Evolutionary conservation across 2,329 filamentous ascomycete species (phyloP).

Genomic region (Pseudohalonectria lignicola): DNA sequence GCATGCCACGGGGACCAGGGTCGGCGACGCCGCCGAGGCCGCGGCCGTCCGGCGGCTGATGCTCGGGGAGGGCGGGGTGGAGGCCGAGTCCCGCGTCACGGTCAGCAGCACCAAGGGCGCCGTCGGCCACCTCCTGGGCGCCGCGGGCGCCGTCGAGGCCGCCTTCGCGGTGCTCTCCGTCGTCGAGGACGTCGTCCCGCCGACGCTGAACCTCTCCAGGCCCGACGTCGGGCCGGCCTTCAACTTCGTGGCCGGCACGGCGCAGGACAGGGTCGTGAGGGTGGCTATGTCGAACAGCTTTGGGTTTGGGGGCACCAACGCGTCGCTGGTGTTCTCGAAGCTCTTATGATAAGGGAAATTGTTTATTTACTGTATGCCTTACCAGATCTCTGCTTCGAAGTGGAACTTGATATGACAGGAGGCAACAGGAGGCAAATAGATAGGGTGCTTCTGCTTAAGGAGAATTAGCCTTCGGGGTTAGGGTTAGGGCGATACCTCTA

Average conservation of each 20-base stretch:
- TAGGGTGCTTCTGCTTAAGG: no score
- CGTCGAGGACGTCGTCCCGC: constrained; percentile 62
- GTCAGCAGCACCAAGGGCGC: constrained; percentile 93
- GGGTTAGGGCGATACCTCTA: no score
- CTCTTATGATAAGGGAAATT: no score
- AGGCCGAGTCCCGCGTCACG: constrained; percentile 53
- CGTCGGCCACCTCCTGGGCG: constrained; percentile 82
- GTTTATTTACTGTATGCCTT: no score
- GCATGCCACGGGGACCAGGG: constrained; percentile 77
- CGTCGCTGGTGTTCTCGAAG: constrained; percentile 64
- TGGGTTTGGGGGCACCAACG: constrained; percentile 95
- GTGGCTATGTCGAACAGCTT: constrained; percentile 91
- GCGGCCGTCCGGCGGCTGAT: constrained; percentile 69
- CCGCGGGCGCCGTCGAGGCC: constrained; percentile 82
- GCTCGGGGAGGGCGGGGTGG: constrained; percentile 58
- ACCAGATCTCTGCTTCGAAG: no score
- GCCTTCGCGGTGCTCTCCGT: constrained; percentile 76
- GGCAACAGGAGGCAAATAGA: no score
- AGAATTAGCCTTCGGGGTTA: no score
- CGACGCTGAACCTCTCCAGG: constrained; percentile 71
- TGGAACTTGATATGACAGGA: no score
- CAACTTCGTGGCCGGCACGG: constrained; percentile 68
- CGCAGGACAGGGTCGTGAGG: constrained; percentile 60
- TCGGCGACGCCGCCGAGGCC: constrained; percentile 86
- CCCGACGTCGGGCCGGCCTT: constrained; percentile 60